Evolutionary conservation across 306 rosid genomes (phyloP).

Genomic region (Dryas alaskensis): DNA sequence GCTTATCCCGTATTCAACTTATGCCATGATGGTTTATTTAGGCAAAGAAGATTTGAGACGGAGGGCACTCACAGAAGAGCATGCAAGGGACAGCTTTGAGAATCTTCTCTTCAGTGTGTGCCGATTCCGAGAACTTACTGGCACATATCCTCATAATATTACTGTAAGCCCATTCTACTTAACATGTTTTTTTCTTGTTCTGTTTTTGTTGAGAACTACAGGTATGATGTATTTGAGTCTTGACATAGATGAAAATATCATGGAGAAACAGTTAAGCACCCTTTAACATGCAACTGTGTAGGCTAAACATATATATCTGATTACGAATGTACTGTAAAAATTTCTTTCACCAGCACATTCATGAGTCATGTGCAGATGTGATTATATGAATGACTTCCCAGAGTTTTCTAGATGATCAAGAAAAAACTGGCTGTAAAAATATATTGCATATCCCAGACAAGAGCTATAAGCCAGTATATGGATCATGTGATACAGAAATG

Average conservation of each 20-base stretch:
- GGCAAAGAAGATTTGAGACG: constrained; percentile 65
- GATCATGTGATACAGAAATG: neutral
- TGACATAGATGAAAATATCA: constrained; percentile 10
- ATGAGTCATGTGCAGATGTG: neutral
- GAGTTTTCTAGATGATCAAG: neutral
- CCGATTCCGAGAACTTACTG: constrained; percentile 91
- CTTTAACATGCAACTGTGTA: neutral
- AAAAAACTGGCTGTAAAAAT: neutral
- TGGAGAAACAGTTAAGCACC: neutral
- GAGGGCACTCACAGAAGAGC: constrained; percentile 93
- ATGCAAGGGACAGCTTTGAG: constrained; percentile 95
- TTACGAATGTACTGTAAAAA: neutral
- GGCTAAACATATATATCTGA: neutral
- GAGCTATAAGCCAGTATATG: neutral
- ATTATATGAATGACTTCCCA: neutral
- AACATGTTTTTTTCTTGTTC: neutral
- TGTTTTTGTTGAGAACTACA: neutral
- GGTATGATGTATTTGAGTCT: neutral
- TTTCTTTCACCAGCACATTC: neutral
- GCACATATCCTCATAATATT: constrained; percentile 73
- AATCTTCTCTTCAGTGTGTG: constrained; percentile 90
- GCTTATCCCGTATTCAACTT: neutral
- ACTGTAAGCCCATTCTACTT: constrained; percentile 50
- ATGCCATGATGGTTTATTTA: constrained; percentile 27
- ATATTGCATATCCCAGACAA: neutral